A percentile compares a stretch with the other conserved stretches of the same genome.
phyloP scores from a whole-genome alignment of 2,329 filamentous ascomycete genomes.

The Trichoderma aggressivum region DNA sequence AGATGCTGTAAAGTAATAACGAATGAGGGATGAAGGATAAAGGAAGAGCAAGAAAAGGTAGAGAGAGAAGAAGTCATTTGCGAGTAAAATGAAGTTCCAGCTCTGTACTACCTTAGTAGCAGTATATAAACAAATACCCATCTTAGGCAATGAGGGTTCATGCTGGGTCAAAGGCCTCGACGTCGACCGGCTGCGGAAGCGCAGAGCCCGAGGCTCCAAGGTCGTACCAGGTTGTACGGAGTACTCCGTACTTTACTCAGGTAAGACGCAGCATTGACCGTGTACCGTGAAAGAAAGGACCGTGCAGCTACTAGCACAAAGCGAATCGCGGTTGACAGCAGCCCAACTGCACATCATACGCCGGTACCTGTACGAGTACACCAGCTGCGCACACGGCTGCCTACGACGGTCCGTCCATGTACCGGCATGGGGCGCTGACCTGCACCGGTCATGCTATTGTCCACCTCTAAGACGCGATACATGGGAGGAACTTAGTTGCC shows the following conservation, averaged over 20 bases:
- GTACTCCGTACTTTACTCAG: background rate
- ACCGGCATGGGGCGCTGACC: background rate
- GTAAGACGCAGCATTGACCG: background rate
- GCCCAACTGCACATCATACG: background rate
- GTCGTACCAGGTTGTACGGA: background rate
- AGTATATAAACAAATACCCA: background rate
- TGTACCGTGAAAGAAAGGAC: background rate
- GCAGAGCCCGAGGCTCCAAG: background rate
- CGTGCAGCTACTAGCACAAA: background rate
- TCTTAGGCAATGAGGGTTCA: background rate
- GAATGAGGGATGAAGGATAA: background rate
- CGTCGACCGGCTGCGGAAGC: background rate
- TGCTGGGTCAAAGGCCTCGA: background rate
- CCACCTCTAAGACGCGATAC: background rate
- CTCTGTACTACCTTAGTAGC: background rate
- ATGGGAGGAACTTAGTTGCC: background rate
- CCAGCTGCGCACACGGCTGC: background rate
- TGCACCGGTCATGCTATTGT: background rate
- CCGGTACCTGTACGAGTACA: background rate
- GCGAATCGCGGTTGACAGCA: background rate
- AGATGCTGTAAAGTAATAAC: background rate
- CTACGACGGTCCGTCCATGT: background rate
- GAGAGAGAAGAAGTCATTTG: background rate
- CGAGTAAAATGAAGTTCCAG: background rate
- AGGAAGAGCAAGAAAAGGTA: background rate